Percentiles rank a stretch among this genome's conserved stretches.
phyloP scores from a whole-genome alignment of 176 grass and related monocot species.

The Tillandsia leiboldiana region DNA sequence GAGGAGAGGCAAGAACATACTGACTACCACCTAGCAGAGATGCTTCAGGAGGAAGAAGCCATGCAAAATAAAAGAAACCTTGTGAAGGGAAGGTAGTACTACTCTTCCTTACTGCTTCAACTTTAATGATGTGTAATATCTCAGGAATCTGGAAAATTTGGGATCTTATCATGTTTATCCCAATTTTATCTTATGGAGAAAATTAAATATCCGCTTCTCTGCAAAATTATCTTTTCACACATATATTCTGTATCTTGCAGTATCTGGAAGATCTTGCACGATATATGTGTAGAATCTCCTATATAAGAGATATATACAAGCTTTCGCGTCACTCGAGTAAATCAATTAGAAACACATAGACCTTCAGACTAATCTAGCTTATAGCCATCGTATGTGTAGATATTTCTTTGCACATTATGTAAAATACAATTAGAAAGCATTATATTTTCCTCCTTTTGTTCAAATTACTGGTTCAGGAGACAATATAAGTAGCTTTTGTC shows the following conservation, averaged over 20 bases:
- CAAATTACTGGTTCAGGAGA: neutral
- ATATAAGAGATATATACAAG: neutral
- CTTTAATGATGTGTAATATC: neutral
- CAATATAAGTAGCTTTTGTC: neutral
- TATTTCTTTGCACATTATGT: too few species aligned
- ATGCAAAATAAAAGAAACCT: conserved; percentile 5
- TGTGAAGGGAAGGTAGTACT: conserved; percentile 27
- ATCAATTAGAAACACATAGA: too few species aligned
- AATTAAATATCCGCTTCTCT: too few species aligned
- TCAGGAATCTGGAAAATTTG: neutral
- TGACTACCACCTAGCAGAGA: conserved; percentile 72
- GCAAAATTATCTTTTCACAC: too few species aligned
- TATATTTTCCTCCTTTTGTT: too few species aligned
- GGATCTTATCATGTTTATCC: too few species aligned
- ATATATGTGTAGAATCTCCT: neutral
- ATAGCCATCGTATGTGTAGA: too few species aligned
- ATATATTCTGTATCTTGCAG: too few species aligned
- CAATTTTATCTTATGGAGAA: too few species aligned
- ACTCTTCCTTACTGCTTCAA: neutral
- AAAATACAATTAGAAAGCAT: too few species aligned
- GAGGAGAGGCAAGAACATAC: conserved; percentile 85
- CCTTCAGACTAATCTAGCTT: too few species aligned
- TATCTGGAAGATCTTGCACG: neutral
- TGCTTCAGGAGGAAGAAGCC: conserved; percentile 60
- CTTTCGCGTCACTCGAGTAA: too few species aligned